Evolutionary conservation across 2,329 filamentous ascomycete genomes (phyloP), one percentile per base, ranked within the genome.

Genomic region (Claviceps citrina): DNA sequence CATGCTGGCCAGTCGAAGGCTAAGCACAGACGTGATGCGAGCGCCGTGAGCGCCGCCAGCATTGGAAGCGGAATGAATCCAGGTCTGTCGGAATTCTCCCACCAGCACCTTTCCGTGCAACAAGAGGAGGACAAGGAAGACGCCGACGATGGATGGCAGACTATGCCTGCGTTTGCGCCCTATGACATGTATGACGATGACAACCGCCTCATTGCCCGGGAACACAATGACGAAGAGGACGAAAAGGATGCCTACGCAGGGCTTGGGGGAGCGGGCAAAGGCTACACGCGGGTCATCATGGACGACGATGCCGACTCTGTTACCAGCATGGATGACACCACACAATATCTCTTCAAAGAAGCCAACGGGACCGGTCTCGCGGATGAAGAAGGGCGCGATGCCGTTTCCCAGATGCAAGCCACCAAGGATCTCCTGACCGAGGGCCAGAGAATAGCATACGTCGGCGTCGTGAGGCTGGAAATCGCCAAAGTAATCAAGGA

Each of bases 181-280:
- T 93, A 91, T 56, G 89, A 96, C 60, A 82, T 94, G 49, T 98
- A 96, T 59, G 85, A 98, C 55, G 91, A 98, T 52, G 80, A 93
- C 57, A 83, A 93, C 49, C 83, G 74, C 48, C 69, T 98, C 22
- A 70, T 98, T 47, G 91, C 91, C 10, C 79, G 74, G 46, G 89
- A 93, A 50, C 80, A 81, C 43, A 76, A 81, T 24, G 74, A 78
- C 12, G 78, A 85, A 36, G 70, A 73, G n/a, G 80, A 68, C 27
- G 71, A 80, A 34, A 67, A 61, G 33, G 74, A 78, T 45, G 78
- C 73, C 31, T 93, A 93, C 51, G 73, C 68, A 18, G 80, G 80
- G 12, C 70, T 94, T 0, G 87, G 89, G 19, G 87, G 87, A 22
- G 89, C 89, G 7, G 86, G 86, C 30, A 95, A 86, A 60, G 91